Evolutionary conservation across 371 early-diverging fungal genomes (phyloP).

Genomic region (Mortierella polycephala): DNA sequence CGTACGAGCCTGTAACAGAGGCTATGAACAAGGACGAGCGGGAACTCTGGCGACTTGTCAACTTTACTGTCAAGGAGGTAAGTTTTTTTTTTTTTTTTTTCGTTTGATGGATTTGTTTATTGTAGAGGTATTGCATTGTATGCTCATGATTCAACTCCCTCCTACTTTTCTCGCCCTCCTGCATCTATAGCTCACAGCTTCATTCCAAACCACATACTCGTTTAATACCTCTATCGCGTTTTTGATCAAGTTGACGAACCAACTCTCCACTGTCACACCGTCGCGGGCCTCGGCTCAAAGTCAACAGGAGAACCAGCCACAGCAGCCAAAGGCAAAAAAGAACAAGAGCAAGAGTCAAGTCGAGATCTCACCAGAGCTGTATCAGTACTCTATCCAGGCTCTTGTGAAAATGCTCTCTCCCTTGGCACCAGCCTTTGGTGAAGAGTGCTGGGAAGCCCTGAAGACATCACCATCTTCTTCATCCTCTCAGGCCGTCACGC

Average conservation of each 20-base stretch:
- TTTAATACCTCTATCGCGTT: slow-evolving; percentile 87
- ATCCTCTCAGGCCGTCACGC: not conserved
- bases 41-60: slow-evolving; percentile 64
- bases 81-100: not conserved
- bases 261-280: slow-evolving; percentile 54
- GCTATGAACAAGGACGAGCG: slow-evolving; percentile 66
- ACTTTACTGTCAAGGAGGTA: slow-evolving; percentile 65
- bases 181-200: slow-evolving; percentile 66
- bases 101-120: not conserved
- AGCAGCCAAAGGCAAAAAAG: not conserved
- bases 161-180: not conserved
- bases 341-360: slow-evolving; percentile 20
- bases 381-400: slow-evolving; percentile 64
- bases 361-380: slow-evolving; percentile 59
- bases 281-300: slow-evolving; percentile 11
- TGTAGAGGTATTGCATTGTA: not conserved
- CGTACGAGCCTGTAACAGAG: not conserved
- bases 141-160: not conserved
- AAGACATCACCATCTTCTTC: not conserved
- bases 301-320: slow-evolving; percentile 1
- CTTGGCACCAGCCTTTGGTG: slow-evolving; percentile 78
- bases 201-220: slow-evolving; percentile 66
- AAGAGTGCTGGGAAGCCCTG: slow-evolving; percentile 77
- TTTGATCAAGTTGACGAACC: slow-evolving; percentile 86
- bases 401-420: slow-evolving; percentile 82